These are phyloP conservation scores for Tolypocladium sp. DNA, from an alignment of 2,329 filamentous ascomycete species.

Conservation along the genomic window DNA sequence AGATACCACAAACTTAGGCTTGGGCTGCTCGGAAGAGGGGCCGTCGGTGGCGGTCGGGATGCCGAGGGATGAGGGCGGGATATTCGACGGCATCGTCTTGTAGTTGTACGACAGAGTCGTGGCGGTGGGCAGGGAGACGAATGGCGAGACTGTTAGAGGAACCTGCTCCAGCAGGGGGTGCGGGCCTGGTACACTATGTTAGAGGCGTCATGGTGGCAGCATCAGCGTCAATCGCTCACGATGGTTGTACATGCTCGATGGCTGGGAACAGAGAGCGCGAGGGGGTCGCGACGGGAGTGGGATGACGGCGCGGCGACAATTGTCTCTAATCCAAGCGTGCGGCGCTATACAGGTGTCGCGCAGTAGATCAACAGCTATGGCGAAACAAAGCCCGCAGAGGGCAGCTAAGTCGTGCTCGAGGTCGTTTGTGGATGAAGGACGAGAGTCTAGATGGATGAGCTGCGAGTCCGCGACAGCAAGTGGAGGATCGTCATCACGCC, in stretches of 20 bases:
- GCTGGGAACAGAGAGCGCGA: not conserved
- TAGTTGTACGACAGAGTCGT: constrained; percentile 94
- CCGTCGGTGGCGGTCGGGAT: constrained; percentile 26
- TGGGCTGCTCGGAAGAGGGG: constrained; percentile 26
- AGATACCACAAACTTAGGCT: constrained; percentile 67
- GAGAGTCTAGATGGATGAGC: not conserved
- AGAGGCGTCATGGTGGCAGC: not conserved
- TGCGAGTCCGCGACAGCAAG: not conserved
- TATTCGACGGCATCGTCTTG: constrained; percentile 76
- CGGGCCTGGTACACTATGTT: constrained; percentile 41
- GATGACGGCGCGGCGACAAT: not conserved
- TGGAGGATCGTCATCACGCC: not conserved
- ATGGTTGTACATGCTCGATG: constrained; percentile 20
- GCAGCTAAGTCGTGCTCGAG: not conserved
- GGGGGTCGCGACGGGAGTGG: not conserved
- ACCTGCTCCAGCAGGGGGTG: constrained; percentile 88
- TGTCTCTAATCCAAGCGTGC: not conserved
- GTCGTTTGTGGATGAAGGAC: not conserved
- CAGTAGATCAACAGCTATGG: not conserved
- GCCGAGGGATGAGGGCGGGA: constrained; percentile 45
- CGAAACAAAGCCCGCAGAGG: not conserved
- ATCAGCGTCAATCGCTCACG: constrained; percentile 17
- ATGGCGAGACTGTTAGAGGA: constrained; percentile 87
- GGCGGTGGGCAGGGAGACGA: constrained; percentile 80
- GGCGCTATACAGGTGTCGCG: not conserved